phyloP scores from a whole-genome alignment of 805 yeast species.

The Lachancea dasiensis region DNA sequence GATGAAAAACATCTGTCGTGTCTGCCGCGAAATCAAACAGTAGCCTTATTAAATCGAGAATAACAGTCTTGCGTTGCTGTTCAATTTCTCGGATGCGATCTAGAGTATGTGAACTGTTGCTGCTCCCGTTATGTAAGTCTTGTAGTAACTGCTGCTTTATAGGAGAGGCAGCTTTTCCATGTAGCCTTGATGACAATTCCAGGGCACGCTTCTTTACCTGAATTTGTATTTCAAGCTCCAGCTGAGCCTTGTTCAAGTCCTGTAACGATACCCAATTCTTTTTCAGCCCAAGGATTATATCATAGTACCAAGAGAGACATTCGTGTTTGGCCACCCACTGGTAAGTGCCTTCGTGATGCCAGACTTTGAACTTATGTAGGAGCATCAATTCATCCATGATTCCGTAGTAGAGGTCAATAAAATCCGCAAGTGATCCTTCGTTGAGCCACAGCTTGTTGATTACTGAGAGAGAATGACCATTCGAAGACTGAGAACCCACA shows the following conservation, averaged over 20 bases:
- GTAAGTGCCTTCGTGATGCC: constrained; percentile 23
- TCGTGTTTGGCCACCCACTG: constrained; percentile 49
- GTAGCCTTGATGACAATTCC: constrained; percentile 16
- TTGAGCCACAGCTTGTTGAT: constrained; percentile 35
- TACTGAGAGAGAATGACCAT: constrained; percentile 2
- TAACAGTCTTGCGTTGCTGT: constrained; percentile 33
- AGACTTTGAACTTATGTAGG: constrained; percentile 42
- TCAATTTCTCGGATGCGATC: constrained; percentile 31
- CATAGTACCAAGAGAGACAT: constrained; percentile 62
- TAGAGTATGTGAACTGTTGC: neutral
- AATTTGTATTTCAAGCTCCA: constrained; percentile 49
- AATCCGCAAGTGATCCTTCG: constrained; percentile 44
- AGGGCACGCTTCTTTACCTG: constrained; percentile 44
- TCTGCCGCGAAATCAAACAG: constrained; percentile 45
- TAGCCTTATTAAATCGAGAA: constrained; percentile 39
- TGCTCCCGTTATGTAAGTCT: constrained; percentile 20
- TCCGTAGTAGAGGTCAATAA: constrained; percentile 55
- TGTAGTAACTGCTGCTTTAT: constrained; percentile 35
- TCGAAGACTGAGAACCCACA: neutral
- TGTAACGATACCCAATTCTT: constrained; percentile 42
- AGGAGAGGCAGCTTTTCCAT: constrained; percentile 39
- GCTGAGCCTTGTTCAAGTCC: constrained; percentile 42
- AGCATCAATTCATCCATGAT: constrained; percentile 58
- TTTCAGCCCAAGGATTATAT: constrained; percentile 52
- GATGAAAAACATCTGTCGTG: constrained; percentile 40